Evolutionary conservation across 768 basidiomycete genomes (phyloP).

Genomic region (Amanita thiersii): DNA sequence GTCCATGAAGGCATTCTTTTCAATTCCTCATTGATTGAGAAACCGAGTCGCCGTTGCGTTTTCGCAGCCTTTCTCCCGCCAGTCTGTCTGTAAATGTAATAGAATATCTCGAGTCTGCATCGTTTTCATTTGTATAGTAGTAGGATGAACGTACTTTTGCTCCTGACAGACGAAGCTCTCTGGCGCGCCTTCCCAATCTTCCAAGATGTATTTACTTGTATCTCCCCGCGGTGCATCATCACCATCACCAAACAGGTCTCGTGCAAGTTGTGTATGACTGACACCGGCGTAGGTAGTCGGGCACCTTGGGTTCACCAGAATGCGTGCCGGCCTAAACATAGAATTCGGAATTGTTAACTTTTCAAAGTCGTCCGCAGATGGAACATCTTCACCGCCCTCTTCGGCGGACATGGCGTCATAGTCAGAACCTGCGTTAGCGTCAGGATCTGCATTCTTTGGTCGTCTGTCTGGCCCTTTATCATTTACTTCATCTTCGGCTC

Average conservation of each 20-base stretch:
- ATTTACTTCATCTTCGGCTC: slow-evolving; percentile 24
- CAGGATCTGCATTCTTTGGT: slow-evolving; percentile 39
- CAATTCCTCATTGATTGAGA: slow-evolving; percentile 70
- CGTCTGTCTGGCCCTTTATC: slow-evolving; percentile 21
- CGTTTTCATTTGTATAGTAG: no score
- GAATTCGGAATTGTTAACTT: slow-evolving; percentile 75
- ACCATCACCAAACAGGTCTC: slow-evolving; percentile 86
- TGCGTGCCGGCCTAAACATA: slow-evolving; percentile 81
- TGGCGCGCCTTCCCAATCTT: slow-evolving; percentile 95
- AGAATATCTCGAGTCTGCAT: slow-evolving; percentile 6
- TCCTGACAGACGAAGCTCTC: slow-evolving; percentile 99
- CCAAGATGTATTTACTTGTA: slow-evolving; percentile 71
- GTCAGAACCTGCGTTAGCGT: slow-evolving; percentile 81
- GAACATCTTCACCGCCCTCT: slow-evolving; percentile 39
- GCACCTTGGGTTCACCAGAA: slow-evolving; percentile 92
- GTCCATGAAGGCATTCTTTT: slow-evolving; percentile 8
- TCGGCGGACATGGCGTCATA: slow-evolving; percentile 79
- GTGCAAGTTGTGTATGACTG: slow-evolving; percentile 90
- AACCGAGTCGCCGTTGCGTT: slow-evolving; percentile 76
- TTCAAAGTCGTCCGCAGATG: slow-evolving; percentile 24
- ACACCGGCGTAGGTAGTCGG: slow-evolving; percentile 98
- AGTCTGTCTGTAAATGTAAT: slow-evolving; percentile 47
- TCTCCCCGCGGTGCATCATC: slow-evolving; percentile 45
- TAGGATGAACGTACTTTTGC: slow-evolving; percentile 47
- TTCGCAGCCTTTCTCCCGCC: slow-evolving; percentile 87